A percentile compares a stretch with the other conserved stretches of the same genome.
Evolutionary conservation across 2,329 filamentous ascomycete species (phyloP).

Genomic region (Seiridium unicorne): DNA sequence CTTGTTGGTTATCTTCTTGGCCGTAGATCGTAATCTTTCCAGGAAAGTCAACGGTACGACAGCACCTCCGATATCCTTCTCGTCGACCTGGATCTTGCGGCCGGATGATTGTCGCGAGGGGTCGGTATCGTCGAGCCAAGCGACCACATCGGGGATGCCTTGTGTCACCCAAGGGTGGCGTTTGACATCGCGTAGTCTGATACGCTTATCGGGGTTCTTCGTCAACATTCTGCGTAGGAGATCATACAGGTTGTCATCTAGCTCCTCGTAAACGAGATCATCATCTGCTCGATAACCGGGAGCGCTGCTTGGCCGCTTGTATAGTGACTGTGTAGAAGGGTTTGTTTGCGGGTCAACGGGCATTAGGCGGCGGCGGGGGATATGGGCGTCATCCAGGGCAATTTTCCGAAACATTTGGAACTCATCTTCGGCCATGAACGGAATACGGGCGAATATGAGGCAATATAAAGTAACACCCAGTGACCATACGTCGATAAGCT

Average conservation of each 20-base stretch:
- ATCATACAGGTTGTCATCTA: constrained; percentile 78
- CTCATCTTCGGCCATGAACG: constrained; percentile 88
- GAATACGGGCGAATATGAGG: constrained; percentile 88
- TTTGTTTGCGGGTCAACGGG: constrained; percentile 65
- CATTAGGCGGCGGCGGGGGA: constrained; percentile 78
- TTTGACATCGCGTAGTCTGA: constrained; percentile 89
- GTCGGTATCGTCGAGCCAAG: constrained; percentile 94
- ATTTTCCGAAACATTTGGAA: constrained; percentile 91
- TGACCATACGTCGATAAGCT: constrained; percentile 96
- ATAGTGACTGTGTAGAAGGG: constrained; percentile 52
- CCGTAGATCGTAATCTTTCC: constrained; percentile 77
- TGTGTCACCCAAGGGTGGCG: constrained; percentile 87
- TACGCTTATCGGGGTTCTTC: constrained; percentile 87
- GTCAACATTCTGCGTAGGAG: constrained; percentile 75
- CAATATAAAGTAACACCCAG: constrained; percentile 95
- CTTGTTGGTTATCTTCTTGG: constrained; percentile 66
- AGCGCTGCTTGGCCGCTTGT: constrained; percentile 56
- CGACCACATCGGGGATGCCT: constrained; percentile 69
- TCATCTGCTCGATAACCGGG: constrained; percentile 72
- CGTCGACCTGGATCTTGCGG: constrained; percentile 87
- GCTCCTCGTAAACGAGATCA: constrained; percentile 79
- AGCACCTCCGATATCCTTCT: constrained; percentile 83
- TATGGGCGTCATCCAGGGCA: constrained; percentile 87
- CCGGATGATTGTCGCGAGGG: constrained; percentile 75
- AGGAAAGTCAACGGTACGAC: constrained; percentile 88